Base-by-base conservation (phyloP, 768 basidiomycete genomes). In the Tephrocybe sp. region DNA sequence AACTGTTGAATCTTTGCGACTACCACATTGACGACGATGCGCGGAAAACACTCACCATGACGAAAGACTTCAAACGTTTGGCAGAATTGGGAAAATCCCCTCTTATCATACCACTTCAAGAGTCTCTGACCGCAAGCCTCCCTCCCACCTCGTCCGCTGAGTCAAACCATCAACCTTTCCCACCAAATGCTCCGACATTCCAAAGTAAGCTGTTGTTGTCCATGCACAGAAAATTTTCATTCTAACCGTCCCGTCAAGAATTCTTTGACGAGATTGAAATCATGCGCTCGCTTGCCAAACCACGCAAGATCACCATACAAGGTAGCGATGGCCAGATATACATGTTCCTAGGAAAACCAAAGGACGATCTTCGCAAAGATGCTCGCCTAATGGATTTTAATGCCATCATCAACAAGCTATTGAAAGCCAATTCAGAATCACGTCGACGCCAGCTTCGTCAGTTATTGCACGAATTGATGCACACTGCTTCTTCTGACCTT, bases 351-450 rank as follows among this genome's bases (percentile, higher is more conserved):
- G 92, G 91, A 46, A 99, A 99, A 67, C 96, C 96, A 7, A 93
- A 93, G 67, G 97, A 99, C 65, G 97, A 99, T 69, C 76, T 99
- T 26, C 81, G 97, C 33, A 99, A 99, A 73, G 97, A 99, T 62
- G 95, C 94, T 0, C 81, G 97, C 4, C 68, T 99, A 48, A 98
- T 98, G 96, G 97, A 98, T 63, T 92, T 98, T 70, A 95, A 98
- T 62, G 83, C 90, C 3, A 94, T 99, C 68, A 94, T 99, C 70
- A 98, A 98, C 70, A 98, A 96, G 65, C 71, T 98, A 6, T 76
- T 99, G 47, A 96, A 95, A 65, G 84, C 90, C 4, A 93, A 95
- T 60, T 93, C 94, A 0, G 95, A 98, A 53, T 93, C 96, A 23
- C 83, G 97, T 58, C 76, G 90, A 53, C 78, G 97, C 25, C 90